A percentile compares a stretch with the other conserved stretches of the same genome.
These are phyloP conservation scores for Wickerhamomyces subpelliculosus DNA, from an alignment of 805 yeast species.

Conservation along the genomic window DNA sequence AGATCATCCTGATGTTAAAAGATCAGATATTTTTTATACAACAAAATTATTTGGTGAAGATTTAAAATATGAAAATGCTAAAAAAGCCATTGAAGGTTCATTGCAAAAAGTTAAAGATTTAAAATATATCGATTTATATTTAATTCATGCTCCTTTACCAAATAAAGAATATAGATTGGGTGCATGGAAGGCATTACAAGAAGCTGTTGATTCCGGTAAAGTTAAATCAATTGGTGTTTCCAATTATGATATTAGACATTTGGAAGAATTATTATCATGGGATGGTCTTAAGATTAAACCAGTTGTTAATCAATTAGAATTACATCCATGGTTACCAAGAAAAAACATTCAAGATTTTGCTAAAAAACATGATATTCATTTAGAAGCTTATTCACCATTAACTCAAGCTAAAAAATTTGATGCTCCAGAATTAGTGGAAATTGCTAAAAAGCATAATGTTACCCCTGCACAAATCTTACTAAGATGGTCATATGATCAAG, in stretches of 20 bases:
- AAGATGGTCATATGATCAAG: constrained; percentile 49
- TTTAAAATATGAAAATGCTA: constrained; percentile 48
- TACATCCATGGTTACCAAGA: constrained; percentile 39
- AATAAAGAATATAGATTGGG: constrained; percentile 42
- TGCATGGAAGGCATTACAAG: constrained; percentile 69
- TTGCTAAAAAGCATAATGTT: constrained; percentile 33
- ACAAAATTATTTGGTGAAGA: constrained; percentile 33
- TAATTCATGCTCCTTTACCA: constrained; percentile 59
- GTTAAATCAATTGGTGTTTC: constrained; percentile 69
- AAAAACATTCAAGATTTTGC: constrained; percentile 34
- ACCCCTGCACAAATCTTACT: constrained; percentile 41
- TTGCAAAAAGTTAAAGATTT: constrained; percentile 42
- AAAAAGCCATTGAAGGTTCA: constrained; percentile 47
- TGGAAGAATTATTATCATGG: constrained; percentile 54
- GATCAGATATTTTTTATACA: constrained; percentile 50
- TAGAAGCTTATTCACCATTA: constrained; percentile 56
- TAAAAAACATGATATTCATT: constrained; percentile 33
- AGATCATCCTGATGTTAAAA: constrained; percentile 44
- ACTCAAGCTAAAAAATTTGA: constrained; percentile 40
- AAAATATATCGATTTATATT: constrained; percentile 58
- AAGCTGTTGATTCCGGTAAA: constrained; percentile 48
- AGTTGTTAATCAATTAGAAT: constrained; percentile 61
- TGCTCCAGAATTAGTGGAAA: constrained; percentile 33
- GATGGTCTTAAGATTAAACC: constrained; percentile 46
- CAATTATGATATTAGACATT: constrained; percentile 51